Base-by-base conservation (phyloP, 2,329 filamentous ascomycete genomes). In the Fusarium incarnatum region DNA sequence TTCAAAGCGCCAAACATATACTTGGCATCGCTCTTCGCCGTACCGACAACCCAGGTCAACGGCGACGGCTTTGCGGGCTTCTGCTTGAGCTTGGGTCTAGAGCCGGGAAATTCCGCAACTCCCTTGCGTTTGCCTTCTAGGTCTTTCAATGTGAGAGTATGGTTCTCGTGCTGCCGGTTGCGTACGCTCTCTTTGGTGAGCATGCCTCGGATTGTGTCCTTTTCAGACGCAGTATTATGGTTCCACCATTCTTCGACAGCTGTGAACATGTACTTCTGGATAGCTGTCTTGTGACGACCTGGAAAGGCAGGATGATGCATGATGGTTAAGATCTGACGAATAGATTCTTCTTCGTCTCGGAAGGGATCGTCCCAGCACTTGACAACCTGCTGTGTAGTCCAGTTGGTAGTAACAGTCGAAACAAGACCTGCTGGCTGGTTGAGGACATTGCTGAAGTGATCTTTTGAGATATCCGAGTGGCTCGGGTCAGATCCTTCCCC, bases 251-350 rank as follows among this genome's bases (percentile, higher is more conserved):
- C 84, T 67, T 91, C 86, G 2, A 97, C 93, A 1, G 90, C 90
- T 32, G 89, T 85, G 79, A 92, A 97, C 94, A 97, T 97, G 57
- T 89, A 89, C 53, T 87, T 86, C 71, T 97, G 94, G 30, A 94
- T 88, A 76, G 95, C 90, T 59, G 91, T 85, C 65, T 85, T 85
- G 63, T 90, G 87, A 5, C 71, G 59, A 71, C 95, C 87, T 12
- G 94, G 89, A 41, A 93, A 83, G 4, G 91, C 91, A 0, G 94
- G 94, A 77, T 98, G 94, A 78, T 98, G 94, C 81, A 97, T 94
- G 8, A 92, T 89, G 20, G 87, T 86, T 44, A 93, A 80, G 28
- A 95, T 88, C 69, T 97, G 93, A 64, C 91, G 83, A 65, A 94
- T 84, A 1, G 97, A 89, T 77, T 94, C 90, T 22, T 94, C 87